Percentiles rank a stretch among this genome's conserved stretches.
These are phyloP conservation scores for Crithidia thermophila DNA, from an alignment of 208 protist genomes.

Conservation along the genomic window DNA sequence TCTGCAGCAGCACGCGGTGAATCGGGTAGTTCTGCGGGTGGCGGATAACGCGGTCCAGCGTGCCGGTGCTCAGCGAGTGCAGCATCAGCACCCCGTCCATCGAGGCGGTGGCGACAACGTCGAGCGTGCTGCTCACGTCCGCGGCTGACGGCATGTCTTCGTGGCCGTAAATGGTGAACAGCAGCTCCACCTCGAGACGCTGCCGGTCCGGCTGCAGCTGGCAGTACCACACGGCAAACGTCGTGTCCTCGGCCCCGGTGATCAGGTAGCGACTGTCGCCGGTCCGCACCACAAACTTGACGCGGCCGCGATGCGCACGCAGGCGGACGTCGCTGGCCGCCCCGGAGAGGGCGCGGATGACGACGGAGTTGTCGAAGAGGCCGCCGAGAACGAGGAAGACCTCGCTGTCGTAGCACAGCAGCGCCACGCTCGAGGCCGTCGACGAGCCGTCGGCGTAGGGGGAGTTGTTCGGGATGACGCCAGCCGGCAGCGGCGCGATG, in stretches of 20 bases:
- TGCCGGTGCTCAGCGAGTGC: conserved; percentile 67
- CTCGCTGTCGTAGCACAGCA: conserved; percentile 70
- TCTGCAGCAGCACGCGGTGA: conserved; percentile 80
- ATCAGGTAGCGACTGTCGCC: conserved; percentile 82
- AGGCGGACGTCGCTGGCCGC: conserved; percentile 58
- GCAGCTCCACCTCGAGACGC: conserved; percentile 56
- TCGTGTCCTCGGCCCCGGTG: conserved; percentile 90
- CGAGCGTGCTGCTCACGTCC: conserved; percentile 67
- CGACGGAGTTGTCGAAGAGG: conserved; percentile 83
- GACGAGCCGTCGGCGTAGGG: conserved; percentile 55
- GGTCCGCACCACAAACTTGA: conserved; percentile 68
- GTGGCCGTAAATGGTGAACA: conserved; percentile 87
- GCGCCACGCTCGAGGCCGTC: conserved; percentile 48
- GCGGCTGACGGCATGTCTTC: conserved; percentile 81
- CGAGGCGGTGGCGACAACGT: conserved; percentile 85
- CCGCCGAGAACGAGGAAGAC: conserved; percentile 79
- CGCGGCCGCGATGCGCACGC: conserved; percentile 73
- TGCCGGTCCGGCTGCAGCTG: conserved; percentile 35
- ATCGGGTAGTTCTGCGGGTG: conserved; percentile 70
- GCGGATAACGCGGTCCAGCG: conserved; percentile 67
- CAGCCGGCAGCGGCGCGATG: conserved; percentile 51
- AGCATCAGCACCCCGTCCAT: conserved; percentile 84
- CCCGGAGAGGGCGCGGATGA: conserved; percentile 61
- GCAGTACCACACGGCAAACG: conserved; percentile 89
- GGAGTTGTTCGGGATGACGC: conserved; percentile 56